Conservation (phyloP, 2,329 filamentous ascomycete genomes). For the Tolypocladium guangdongense region DNA sequence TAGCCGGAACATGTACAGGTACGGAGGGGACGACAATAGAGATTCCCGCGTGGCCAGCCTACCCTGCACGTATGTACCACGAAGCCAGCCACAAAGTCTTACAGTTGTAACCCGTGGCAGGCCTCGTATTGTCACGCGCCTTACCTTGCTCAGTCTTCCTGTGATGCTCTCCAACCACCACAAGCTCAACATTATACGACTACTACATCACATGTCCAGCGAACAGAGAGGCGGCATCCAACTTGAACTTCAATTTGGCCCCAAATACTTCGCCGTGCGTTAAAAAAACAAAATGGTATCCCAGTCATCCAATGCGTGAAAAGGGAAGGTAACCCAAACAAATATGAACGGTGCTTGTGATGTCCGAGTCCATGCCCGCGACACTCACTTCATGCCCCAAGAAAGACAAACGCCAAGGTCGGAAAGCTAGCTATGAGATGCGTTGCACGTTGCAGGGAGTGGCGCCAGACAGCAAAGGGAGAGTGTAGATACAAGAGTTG, state of each 20-base stretch:
- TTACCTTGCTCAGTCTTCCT: no score
- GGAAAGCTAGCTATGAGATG: not conserved
- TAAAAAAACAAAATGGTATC: conserved; percentile 16
- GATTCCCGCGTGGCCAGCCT: not conserved
- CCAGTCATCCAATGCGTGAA: conserved; percentile 8
- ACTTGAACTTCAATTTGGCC: not conserved
- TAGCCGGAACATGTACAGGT: not conserved
- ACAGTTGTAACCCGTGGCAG: no score
- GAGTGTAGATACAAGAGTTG: not conserved
- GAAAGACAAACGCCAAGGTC: not conserved
- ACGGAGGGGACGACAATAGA: not conserved
- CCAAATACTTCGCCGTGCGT: not conserved
- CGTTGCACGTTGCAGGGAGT: not conserved
- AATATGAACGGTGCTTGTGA: not conserved
- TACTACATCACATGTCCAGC: not conserved
- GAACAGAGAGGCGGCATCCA: not conserved
- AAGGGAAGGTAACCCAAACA: not conserved
- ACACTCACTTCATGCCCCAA: not conserved
- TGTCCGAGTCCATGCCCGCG: not conserved
- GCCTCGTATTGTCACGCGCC: no score
- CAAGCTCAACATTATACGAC: not conserved
- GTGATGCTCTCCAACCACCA: no score
- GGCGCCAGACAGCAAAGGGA: not conserved
- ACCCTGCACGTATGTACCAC: not conserved
- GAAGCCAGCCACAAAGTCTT: not conserved